Conservation (phyloP, 768 basidiomycete genomes). For the Tylopilus plumbeoviolaceoides region DNA sequence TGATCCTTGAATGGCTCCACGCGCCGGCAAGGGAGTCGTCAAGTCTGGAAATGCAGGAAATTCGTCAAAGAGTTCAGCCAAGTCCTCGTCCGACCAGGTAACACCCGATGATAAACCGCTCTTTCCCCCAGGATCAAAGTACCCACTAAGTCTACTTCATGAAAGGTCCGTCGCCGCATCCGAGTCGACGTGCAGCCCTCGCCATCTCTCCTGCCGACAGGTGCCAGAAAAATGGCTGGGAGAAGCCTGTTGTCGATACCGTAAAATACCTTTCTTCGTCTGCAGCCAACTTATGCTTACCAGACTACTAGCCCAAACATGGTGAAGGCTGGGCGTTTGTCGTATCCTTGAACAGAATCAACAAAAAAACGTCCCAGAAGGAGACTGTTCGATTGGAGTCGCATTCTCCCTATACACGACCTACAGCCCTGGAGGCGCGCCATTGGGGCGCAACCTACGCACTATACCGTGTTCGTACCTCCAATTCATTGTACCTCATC, state of each 20-base stretch:
- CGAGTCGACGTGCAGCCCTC: background rate
- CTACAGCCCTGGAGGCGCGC: conserved; percentile 75
- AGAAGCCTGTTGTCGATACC: conserved; percentile 74
- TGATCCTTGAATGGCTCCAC: conserved; percentile 46
- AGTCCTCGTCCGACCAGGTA: conserved; percentile 8
- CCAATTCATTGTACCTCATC: background rate
- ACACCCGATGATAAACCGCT: conserved; percentile 48
- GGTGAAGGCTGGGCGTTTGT: conserved; percentile 57
- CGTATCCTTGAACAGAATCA: conserved; percentile 61
- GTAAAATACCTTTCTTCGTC: conserved; percentile 35
- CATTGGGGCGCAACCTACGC: conserved; percentile 91
- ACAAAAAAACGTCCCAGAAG: conserved; percentile 65
- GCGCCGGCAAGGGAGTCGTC: conserved; percentile 60
- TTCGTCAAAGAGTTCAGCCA: conserved; percentile 51
- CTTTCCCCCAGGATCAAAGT: conserved; percentile 84
- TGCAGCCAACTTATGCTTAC: conserved; percentile 4
- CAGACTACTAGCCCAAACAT: conserved; percentile 40
- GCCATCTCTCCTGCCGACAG: no score
- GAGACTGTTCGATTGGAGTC: conserved; percentile 73
- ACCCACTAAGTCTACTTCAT: conserved; percentile 70
- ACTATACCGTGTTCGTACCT: conserved; percentile 71
- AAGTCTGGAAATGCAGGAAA: conserved; percentile 91
- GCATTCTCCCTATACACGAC: conserved; percentile 61
- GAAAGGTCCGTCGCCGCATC: conserved; percentile 52
- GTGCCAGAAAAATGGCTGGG: conserved; percentile 90